Evolutionary conservation across 345 rosid species (phyloP).

Genomic region (Ailanthus altissimus): DNA sequence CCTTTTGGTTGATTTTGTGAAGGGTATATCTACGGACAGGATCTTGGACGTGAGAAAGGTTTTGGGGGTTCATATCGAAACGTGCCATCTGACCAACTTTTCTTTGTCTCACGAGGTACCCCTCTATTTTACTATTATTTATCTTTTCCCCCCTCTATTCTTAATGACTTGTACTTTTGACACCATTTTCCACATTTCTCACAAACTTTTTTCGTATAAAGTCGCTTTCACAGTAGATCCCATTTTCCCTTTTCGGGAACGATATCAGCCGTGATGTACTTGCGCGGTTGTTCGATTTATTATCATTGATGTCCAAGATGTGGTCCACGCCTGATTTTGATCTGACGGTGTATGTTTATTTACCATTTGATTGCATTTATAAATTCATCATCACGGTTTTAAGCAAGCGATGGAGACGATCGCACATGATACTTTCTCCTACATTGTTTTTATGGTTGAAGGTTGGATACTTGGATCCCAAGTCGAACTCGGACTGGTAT

Average conservation of each 20-base stretch:
- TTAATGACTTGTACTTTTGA: background rate
- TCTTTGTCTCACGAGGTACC: conserved; percentile 82
- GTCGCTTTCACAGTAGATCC: background rate
- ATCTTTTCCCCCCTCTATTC: no score
- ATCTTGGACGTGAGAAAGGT: conserved; percentile 86
- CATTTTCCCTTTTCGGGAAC: background rate
- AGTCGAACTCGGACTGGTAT: no score
- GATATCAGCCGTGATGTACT: background rate
- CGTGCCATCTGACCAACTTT: conserved; percentile 86
- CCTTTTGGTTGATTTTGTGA: conserved; percentile 16
- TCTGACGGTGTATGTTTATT: background rate
- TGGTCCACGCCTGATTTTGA: background rate
- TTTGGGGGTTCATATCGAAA: conserved; percentile 73
- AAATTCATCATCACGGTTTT: no score
- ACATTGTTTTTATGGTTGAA: no score
- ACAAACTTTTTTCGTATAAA: background rate
- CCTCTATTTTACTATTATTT: background rate
- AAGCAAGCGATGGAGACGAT: background rate
- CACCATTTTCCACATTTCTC: background rate
- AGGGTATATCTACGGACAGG: conserved; percentile 98
- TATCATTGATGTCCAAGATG: background rate
- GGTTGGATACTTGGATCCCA: no score
- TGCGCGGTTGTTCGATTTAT: background rate
- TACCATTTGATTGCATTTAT: no score
- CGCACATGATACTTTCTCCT: background rate